Percentiles rank a stretch among this genome's conserved stretches.
Evolutionary conservation across 2,329 filamentous ascomycete genomes (phyloP).

Genomic region (Hypoxylon sp.): DNA sequence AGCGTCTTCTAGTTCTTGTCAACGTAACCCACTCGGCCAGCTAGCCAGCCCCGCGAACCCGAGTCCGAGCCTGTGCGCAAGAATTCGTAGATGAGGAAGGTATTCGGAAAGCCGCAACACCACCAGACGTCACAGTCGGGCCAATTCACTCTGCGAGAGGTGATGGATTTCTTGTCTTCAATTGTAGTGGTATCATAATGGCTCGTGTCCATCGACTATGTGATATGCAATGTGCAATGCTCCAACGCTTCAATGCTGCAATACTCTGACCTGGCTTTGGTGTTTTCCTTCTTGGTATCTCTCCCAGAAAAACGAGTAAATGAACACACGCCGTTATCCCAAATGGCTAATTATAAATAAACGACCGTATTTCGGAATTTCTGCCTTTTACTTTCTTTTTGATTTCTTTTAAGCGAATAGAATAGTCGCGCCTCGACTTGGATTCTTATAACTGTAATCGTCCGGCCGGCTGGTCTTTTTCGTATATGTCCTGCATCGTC

Average conservation of each 20-base stretch:
- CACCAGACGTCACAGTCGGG: not conserved
- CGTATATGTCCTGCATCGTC: constrained; percentile 41
- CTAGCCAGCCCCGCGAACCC: no score
- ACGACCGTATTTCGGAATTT: constrained; percentile 22
- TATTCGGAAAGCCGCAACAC: not conserved
- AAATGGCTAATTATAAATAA: constrained; percentile 35
- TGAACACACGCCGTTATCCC: constrained; percentile 15
- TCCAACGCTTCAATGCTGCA: constrained; percentile 1
- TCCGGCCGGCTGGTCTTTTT: constrained; percentile 35
- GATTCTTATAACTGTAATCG: constrained; percentile 38
- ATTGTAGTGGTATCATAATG: constrained; percentile 32
- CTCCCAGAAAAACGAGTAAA: not conserved
- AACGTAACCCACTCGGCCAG: no score
- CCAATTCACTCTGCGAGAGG: constrained; percentile 7
- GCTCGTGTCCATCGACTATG: constrained; percentile 17
- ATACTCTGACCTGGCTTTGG: not conserved
- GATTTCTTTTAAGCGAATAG: constrained; percentile 7
- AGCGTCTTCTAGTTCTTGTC: no score
- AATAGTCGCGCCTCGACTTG: constrained; percentile 2
- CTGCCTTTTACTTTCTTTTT: no score
- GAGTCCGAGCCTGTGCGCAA: not conserved
- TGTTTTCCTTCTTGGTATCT: constrained; percentile 28
- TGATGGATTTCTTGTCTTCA: constrained; percentile 26
- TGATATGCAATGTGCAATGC: constrained; percentile 24
- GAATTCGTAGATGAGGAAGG: not conserved